A percentile compares a stretch with the other conserved stretches of the same genome.
These are phyloP conservation scores for Glycine soja DNA, from an alignment of 306 rosid species.

Conservation along the genomic window DNA sequence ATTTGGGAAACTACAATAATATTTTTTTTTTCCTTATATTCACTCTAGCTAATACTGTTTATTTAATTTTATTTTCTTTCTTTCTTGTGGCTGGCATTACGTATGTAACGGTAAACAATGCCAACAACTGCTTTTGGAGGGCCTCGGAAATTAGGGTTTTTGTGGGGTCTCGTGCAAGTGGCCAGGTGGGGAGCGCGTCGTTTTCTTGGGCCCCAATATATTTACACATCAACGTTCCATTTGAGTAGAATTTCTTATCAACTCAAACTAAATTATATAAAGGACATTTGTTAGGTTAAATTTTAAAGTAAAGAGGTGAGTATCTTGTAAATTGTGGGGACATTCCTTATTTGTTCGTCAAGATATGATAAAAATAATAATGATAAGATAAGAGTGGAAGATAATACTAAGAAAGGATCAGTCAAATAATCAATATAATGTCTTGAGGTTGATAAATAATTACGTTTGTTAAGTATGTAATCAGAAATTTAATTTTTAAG, in stretches of 20 bases:
- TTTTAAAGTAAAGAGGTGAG: neutral
- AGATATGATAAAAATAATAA: neutral
- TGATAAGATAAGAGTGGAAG: neutral
- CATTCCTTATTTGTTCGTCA: neutral
- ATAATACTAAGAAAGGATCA: neutral
- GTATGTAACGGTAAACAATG: neutral
- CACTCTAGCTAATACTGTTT: neutral
- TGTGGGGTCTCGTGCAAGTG: conserved; percentile 79
- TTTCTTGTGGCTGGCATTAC: neutral
- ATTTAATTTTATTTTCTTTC: neutral
- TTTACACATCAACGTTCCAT: conserved; percentile 8
- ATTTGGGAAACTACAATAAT: conserved; percentile 47
- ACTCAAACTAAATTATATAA: neutral
- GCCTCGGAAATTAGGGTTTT: conserved; percentile 78
- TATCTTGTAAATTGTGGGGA: neutral
- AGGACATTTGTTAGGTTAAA: conserved; percentile 9
- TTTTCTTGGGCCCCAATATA: conserved; percentile 37
- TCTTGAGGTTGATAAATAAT: neutral
- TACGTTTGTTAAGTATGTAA: too few species aligned
- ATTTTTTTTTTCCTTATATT: too few species aligned
- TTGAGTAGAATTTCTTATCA: conserved; percentile 19
- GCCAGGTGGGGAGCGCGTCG: conserved; percentile 63
- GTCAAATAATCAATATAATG: neutral
- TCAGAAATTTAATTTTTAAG: too few species aligned
- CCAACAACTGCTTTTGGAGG: conserved; percentile 53